A percentile compares a stretch with the other conserved stretches of the same genome.
Evolutionary conservation across 495 filamentous ascomycete genomes (phyloP).

Genomic region (Aspergillus baeticus): DNA sequence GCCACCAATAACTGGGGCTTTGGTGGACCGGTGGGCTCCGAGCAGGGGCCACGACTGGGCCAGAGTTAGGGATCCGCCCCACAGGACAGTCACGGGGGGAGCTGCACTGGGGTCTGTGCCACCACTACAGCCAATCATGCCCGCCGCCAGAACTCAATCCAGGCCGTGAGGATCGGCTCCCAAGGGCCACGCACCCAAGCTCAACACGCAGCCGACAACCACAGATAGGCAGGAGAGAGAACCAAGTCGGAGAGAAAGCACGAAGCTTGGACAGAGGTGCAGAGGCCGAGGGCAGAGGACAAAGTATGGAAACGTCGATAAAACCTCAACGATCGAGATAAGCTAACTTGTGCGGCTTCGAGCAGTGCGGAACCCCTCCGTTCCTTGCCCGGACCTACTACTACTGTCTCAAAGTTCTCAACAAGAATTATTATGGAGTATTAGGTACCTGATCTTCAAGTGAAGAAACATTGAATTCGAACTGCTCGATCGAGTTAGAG

Average conservation of each 20-base stretch:
- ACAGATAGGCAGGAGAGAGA: background rate
- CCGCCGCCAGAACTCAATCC: slow-evolving; percentile 2
- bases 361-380: too few relatives aligned
- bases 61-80: slow-evolving; percentile 18
- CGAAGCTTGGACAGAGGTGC: too few relatives aligned
- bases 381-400: too few relatives aligned
- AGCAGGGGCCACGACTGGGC: slow-evolving; percentile 27
- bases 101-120: slow-evolving; percentile 13
- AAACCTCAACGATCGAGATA: too few relatives aligned
- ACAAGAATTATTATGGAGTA: too few relatives aligned
- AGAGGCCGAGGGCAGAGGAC: too few relatives aligned
- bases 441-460: background rate
- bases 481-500: background rate
- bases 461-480: background rate
- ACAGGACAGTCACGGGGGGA: slow-evolving; percentile 18
- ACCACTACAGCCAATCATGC: slow-evolving; percentile 4
- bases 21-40: slow-evolving; percentile 2
- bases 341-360: too few relatives aligned
- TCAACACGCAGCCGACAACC: background rate
- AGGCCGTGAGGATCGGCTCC: background rate
- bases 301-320: too few relatives aligned
- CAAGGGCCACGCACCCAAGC: slow-evolving; percentile 12
- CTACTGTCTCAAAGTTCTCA: background rate
- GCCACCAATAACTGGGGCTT: background rate
- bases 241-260: background rate